A percentile compares a stretch with the other conserved stretches of the same genome.
These are phyloP conservation scores for Aspergillus arachidicola DNA, from an alignment of 2,329 filamentous ascomycete species.

Conservation along the genomic window DNA sequence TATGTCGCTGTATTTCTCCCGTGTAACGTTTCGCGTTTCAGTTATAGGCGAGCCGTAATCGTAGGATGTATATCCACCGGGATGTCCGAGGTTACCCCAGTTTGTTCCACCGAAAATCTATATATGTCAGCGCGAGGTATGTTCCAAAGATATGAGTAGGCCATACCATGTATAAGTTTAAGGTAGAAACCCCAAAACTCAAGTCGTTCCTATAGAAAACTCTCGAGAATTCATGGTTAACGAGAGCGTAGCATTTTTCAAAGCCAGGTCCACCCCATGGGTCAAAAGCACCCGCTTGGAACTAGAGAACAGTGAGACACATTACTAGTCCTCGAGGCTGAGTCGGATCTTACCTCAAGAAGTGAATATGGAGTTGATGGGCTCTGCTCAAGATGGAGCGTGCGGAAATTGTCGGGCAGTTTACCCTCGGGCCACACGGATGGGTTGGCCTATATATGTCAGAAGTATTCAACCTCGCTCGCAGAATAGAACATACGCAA, in stretches of 20 bases:
- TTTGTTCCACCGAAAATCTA: constrained; percentile 76
- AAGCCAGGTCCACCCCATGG: constrained; percentile 75
- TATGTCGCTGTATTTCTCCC: constrained; percentile 78
- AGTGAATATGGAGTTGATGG: constrained; percentile 68
- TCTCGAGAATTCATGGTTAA: constrained; percentile 73
- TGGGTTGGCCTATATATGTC: constrained; percentile 52
- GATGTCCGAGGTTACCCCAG: constrained; percentile 77
- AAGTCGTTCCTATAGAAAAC: constrained; percentile 80
- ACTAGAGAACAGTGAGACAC: constrained; percentile 44
- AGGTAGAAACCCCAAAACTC: constrained; percentile 65
- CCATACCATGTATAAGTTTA: constrained; percentile 74
- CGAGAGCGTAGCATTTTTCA: constrained; percentile 64
- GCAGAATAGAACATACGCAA: constrained; percentile 30
- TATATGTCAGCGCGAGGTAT: not conserved
- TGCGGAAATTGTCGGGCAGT: constrained; percentile 60
- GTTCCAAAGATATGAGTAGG: not conserved
- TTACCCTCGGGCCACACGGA: constrained; percentile 60
- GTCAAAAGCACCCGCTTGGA: constrained; percentile 73
- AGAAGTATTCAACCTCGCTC: constrained; percentile 2
- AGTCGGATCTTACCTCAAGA: constrained; percentile 50
- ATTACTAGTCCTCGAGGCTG: too few species aligned
- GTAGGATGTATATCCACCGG: constrained; percentile 65
- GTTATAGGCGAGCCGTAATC: constrained; percentile 66
- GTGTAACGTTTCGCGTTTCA: constrained; percentile 67
- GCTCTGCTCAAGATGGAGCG: constrained; percentile 61